Evolutionary conservation across 306 rosid species (phyloP), one percentile per base, ranked within the genome.

Genomic region (Corylus avellana): DNA sequence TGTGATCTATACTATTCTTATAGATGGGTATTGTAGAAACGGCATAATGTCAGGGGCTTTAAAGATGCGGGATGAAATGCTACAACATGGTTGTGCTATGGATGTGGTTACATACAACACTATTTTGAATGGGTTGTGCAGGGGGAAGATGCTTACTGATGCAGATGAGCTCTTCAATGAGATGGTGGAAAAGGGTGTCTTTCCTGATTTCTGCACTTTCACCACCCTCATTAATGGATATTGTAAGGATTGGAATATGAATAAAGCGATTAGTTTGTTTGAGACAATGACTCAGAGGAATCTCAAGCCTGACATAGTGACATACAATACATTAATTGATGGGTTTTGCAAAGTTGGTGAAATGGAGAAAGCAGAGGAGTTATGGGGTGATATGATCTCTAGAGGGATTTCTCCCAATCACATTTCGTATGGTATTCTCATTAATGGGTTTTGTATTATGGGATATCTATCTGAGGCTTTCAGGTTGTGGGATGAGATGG

Each of bases 261-360:
- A 56, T 44, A 85, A 76, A 82, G 97, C 97, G 0, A 83, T 90
- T 68, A 70, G 67, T 82, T 84, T 91, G 75, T 90, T 92, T n/a
- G 85, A 79, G 73, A 88, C 80, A 4, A 91, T 92, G 94, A 79
- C 81, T 27, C 68, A 77, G 4, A 87, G 85, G 79, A 89, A 87
- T 86, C 88, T 92, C 50, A 91, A 95, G 83, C 94, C 96, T 66
- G 98, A 92, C 80, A 85, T 89, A 20, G 94, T 95, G 82, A 87
- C 97, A 0, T 92, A 90, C 84, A 92, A 95, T 73, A 90, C 96
- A 0, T 79, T 95, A 86, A 85, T 95, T 79, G 97, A 90, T 58
- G 98, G 98, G 53, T 95, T 92, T 75, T 95, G 97, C 85, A 95
- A 90, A 87, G 82, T 82, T 29, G 94, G 98, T 74, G 98, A 86